Evolutionary conservation across 2,329 filamentous ascomycete species (phyloP), one percentile per base, ranked within the genome.

Genomic region (Xylaria multiplex): DNA sequence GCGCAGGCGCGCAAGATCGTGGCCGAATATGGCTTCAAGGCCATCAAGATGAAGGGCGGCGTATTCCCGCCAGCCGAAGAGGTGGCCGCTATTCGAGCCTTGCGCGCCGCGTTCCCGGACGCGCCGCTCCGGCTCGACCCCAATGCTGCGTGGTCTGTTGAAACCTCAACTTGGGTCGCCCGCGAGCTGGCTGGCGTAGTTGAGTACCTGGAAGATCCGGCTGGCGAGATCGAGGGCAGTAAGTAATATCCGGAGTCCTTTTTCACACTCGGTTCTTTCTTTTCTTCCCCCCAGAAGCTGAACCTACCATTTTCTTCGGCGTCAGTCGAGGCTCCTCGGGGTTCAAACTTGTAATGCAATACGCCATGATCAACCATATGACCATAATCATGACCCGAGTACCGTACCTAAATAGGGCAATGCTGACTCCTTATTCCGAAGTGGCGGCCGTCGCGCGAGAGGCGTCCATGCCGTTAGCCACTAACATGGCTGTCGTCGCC

Each of bases 401-500:
- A 55, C 19, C 13, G 8, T 30, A 55, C 11, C 11, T 13, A n/a
- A 30, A 30, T 13, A 55, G 35, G 30, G 22, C 43, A n/a, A 43
- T 45, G 24, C 54, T 57, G 16, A 57, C 54, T 19, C 32, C n/a
- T 46, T 6, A 19, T 46, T 14, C 13, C 24, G 46, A 57, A 57
- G 54, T 81, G 80, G 79, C 80, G 0, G 79, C 80, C 6, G 80
- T 81, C 1, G 80, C 80, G 0, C 76, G 75, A 32, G 77, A 78
- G 35, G 77, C 80, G 1, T 66, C 75, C 0, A 81, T 81, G 80
- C 80, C 80, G 1, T 69, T 81, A 1, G 80, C 80, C 2, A 81
- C 80, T 0, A 81, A 81, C 55, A 81, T 81, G 79, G 79, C 80
- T 3, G 80, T 81, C 1, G 79, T 81, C 0, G 78, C 80, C 2